phyloP scores from a whole-genome alignment of 257 asterid genomes.

The Linderniella brevidens region DNA sequence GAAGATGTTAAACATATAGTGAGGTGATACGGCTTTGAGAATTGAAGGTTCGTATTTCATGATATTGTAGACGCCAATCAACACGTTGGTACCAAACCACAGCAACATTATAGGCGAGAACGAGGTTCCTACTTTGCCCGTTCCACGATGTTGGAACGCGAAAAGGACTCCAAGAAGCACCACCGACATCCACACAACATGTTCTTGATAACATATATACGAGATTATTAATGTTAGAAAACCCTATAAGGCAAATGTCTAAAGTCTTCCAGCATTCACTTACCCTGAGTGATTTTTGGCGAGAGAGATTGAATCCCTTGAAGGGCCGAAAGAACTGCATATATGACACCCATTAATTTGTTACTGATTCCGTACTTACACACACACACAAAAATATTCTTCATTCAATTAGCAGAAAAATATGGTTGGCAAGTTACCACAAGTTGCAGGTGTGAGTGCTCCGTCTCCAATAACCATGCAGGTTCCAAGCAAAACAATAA shows the following conservation, averaged over 20 bases:
- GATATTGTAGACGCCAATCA: constrained; percentile 45
- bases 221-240: neutral
- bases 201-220: constrained; percentile 19
- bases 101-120: constrained; percentile 54
- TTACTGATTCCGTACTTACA: neutral
- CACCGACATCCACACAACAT: constrained; percentile 45
- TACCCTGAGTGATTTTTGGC: constrained; percentile 51
- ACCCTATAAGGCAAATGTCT: neutral
- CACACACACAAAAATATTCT: neutral
- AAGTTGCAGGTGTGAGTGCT: constrained; percentile 68
- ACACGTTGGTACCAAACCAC: constrained; percentile 43
- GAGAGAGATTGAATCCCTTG: constrained; percentile 64
- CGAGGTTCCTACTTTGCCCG: constrained; percentile 46
- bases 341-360: neutral
- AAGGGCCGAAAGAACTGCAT: constrained; percentile 60
- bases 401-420: too few relatives aligned
- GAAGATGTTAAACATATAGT: constrained; percentile 29
- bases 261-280: neutral
- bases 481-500: constrained; percentile 23
- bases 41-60: constrained; percentile 22
- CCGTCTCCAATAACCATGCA: constrained; percentile 43
- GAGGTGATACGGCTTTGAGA: constrained; percentile 45
- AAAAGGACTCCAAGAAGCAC: constrained; percentile 33
- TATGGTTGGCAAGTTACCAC: constrained; percentile 20
- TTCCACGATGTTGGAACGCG: constrained; percentile 45